Conservation (phyloP, 2,329 filamentous ascomycete species). For the Xylariaceae sp. region DNA sequence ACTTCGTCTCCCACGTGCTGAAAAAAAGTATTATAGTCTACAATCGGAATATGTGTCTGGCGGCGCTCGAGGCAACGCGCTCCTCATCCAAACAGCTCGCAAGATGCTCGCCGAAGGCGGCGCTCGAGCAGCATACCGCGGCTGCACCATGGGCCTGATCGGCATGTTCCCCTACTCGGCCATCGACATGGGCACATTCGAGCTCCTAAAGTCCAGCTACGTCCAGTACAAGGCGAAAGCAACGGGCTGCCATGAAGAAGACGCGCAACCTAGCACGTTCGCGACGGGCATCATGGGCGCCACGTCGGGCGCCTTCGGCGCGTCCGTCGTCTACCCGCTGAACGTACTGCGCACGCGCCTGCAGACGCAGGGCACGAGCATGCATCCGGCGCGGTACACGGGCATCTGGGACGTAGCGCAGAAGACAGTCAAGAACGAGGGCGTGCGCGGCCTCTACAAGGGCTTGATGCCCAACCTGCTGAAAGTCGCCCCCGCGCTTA, state of each 20-base stretch:
- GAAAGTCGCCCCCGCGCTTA: constrained; percentile 93
- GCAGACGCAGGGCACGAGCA: constrained; percentile 89
- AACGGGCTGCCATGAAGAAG: constrained; percentile 72
- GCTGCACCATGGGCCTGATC: constrained; percentile 85
- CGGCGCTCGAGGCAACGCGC: constrained; percentile 73
- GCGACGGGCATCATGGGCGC: constrained; percentile 85
- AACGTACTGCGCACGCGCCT: constrained; percentile 88
- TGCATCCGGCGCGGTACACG: constrained; percentile 84
- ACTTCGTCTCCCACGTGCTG: constrained; percentile 13
- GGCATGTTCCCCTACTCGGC: constrained; percentile 98
- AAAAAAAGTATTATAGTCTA: constrained; percentile 56
- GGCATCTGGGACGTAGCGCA: constrained; percentile 84
- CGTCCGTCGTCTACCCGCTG: constrained; percentile 89
- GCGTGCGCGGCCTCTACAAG: constrained; percentile 82
- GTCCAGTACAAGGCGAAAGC: constrained; percentile 64
- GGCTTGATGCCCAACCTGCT: constrained; percentile 90
- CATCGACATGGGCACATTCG: constrained; percentile 93
- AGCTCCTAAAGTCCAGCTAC: constrained; percentile 77
- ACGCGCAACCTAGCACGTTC: constrained; percentile 74
- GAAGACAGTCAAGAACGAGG: constrained; percentile 79
- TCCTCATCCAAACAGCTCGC: constrained; percentile 75
- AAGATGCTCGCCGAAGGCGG: constrained; percentile 82
- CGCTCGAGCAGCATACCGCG: constrained; percentile 75
- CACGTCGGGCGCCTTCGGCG: constrained; percentile 84
- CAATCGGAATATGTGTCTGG: constrained; percentile 91